Percentiles rank a stretch among this genome's conserved stretches.
Evolutionary conservation across 1,284 basidiomycete genomes (phyloP).

Genomic region (Rhodotorula sp.): DNA sequence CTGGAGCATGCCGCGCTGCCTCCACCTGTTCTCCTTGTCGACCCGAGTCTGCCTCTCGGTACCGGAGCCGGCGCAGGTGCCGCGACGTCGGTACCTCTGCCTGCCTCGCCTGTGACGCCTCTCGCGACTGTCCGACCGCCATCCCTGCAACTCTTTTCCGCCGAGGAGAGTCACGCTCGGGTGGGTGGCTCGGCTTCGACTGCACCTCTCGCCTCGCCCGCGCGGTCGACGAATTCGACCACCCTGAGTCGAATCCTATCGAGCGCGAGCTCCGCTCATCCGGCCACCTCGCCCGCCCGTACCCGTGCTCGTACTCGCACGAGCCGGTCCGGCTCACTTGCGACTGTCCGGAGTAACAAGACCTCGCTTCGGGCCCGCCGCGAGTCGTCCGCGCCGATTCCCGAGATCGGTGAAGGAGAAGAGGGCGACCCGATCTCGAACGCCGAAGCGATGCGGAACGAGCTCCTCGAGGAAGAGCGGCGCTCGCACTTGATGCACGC

Average conservation of each 20-base stretch:
- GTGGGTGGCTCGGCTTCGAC: background rate
- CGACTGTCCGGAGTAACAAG: constrained; percentile 11
- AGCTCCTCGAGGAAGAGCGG: constrained; percentile 38
- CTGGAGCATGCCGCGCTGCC: background rate
- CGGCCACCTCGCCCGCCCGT: background rate
- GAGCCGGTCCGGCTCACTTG: constrained; percentile 19
- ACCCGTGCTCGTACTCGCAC: background rate
- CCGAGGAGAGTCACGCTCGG: too few relatives aligned
- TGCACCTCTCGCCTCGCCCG: background rate
- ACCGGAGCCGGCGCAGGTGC: background rate
- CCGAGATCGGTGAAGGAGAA: background rate
- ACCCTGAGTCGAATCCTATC: background rate
- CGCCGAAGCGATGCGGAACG: constrained; percentile 24
- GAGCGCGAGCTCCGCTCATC: constrained; percentile 14
- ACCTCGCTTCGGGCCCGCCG: constrained; percentile 1
- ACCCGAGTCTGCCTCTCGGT: background rate
- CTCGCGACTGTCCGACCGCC: background rate
- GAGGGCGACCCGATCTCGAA: constrained; percentile 26
- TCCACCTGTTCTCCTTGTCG: background rate
- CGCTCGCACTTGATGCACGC: constrained; percentile 17
- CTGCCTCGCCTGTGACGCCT: background rate
- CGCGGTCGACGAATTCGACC: background rate
- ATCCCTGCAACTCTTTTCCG: background rate
- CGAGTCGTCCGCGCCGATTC: background rate
- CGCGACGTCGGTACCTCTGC: background rate